Percentiles rank a stretch among this genome's conserved stretches.
phyloP scores from a whole-genome alignment of 768 basidiomycete genomes.

The Tulasnella sp. region DNA sequence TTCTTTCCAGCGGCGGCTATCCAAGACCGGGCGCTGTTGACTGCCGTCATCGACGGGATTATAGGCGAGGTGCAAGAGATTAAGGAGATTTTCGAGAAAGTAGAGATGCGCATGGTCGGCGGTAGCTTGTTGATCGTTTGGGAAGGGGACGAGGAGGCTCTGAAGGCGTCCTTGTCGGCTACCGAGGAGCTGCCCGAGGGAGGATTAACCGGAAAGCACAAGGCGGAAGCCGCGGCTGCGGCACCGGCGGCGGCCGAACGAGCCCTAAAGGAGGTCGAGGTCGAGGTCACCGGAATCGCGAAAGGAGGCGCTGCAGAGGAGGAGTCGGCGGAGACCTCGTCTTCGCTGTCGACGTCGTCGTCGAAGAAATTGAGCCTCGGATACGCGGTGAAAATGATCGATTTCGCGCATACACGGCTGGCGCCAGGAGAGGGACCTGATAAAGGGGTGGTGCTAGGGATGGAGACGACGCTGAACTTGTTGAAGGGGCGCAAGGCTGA shows the following conservation, averaged over 20 bases:
- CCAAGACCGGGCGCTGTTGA: constrained; percentile 46
- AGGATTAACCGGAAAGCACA: background rate
- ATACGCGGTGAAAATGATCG: constrained; percentile 75
- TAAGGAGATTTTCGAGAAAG: constrained; percentile 43
- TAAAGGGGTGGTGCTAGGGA: constrained; percentile 66
- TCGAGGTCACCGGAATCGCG: constrained; percentile 30
- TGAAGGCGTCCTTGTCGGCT: constrained; percentile 36
- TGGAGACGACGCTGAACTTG: constrained; percentile 60
- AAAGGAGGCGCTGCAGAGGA: constrained; percentile 42
- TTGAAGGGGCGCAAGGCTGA: constrained; percentile 55
- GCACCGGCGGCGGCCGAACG: background rate
- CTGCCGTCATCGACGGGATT: constrained; percentile 34
- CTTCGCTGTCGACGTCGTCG: constrained; percentile 30
- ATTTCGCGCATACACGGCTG: constrained; percentile 85
- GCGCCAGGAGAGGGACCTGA: constrained; percentile 72
- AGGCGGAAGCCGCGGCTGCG: constrained; percentile 21
- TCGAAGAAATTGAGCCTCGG: constrained; percentile 26
- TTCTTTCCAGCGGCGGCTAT: constrained; percentile 60
- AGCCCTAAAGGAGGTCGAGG: constrained; percentile 24
- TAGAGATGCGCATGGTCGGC: constrained; percentile 79
- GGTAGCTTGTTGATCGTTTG: constrained; percentile 79
- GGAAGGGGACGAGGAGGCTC: constrained; percentile 51
- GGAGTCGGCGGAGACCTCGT: constrained; percentile 34
- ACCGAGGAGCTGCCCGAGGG: constrained; percentile 25
- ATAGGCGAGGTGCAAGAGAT: constrained; percentile 41